phyloP scores from a whole-genome alignment of 768 basidiomycete species.

The Pleurotus cornucopiae region DNA sequence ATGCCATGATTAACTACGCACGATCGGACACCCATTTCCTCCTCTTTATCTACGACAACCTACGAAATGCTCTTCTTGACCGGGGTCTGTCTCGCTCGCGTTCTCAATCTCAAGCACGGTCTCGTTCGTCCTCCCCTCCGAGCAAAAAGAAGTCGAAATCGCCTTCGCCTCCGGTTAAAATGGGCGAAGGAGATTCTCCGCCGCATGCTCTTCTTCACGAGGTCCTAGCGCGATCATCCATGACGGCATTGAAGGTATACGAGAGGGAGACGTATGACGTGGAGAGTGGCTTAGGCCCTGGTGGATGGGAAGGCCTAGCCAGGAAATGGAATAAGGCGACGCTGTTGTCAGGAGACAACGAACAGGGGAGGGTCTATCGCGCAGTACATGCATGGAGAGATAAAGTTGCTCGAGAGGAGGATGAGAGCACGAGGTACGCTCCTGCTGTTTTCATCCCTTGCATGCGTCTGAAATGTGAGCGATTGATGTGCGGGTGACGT shows the following conservation, averaged over 20 bases:
- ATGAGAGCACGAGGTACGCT: slow-evolving; percentile 73
- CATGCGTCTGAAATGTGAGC: background rate
- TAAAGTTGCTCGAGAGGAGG: slow-evolving; percentile 69
- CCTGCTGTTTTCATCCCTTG: background rate
- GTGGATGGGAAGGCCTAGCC: slow-evolving; percentile 76
- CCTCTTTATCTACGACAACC: slow-evolving; percentile 85
- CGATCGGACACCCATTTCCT: slow-evolving; percentile 96
- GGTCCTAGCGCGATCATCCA: slow-evolving; percentile 68
- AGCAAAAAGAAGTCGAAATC: slow-evolving; percentile 5
- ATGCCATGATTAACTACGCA: slow-evolving; percentile 90
- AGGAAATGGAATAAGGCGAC: slow-evolving; percentile 78
- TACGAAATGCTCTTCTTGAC: slow-evolving; percentile 84
- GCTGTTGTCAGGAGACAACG: slow-evolving; percentile 33
- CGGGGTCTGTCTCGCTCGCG: slow-evolving; percentile 44
- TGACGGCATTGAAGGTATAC: slow-evolving; percentile 73
- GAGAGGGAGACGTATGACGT: slow-evolving; percentile 67
- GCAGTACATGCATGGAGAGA: slow-evolving; percentile 85
- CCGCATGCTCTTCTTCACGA: slow-evolving; percentile 47
- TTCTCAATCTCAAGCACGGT: slow-evolving; percentile 18
- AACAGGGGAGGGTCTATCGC: slow-evolving; percentile 61
- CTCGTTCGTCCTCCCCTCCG: slow-evolving; percentile 1
- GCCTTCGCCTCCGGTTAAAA: background rate
- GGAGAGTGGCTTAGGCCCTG: slow-evolving; percentile 56
- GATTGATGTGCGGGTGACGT: background rate
- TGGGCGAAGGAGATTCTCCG: slow-evolving; percentile 6